phyloP scores from a whole-genome alignment of 2,329 filamentous ascomycete species.

The Alternaria sp. region DNA sequence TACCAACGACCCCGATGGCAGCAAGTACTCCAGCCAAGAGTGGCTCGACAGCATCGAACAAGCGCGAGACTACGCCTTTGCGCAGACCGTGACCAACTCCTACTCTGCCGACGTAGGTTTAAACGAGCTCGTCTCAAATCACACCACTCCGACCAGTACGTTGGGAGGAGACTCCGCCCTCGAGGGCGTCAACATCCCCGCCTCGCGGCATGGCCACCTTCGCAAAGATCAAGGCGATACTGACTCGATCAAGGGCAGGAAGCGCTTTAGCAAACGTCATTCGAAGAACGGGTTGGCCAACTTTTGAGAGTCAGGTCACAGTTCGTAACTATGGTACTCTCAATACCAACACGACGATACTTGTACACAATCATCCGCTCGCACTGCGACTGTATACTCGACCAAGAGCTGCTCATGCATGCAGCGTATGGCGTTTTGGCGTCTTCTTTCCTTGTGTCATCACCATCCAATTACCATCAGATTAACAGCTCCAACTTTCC shows the following conservation, averaged over 20 bases:
- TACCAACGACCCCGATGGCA: conserved; percentile 67
- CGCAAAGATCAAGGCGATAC: conserved; percentile 60
- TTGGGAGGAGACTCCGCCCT: conserved; percentile 64
- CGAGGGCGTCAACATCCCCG: conserved; percentile 61
- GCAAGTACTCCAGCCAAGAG: conserved; percentile 78
- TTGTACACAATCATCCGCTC: background rate
- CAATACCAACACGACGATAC: conserved; percentile 13
- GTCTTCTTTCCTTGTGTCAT: conserved; percentile 11
- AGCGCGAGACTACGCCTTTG: conserved; percentile 82
- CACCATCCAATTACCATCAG: background rate
- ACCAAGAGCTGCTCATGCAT: conserved; percentile 11
- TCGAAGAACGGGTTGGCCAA: conserved; percentile 93
- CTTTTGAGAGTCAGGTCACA: conserved; percentile 64
- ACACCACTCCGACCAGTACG: conserved; percentile 81
- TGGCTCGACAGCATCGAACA: conserved; percentile 91
- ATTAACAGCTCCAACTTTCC: background rate
- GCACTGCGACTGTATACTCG: background rate
- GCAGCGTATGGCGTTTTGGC: conserved; percentile 18
- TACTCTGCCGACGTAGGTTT: conserved; percentile 66
- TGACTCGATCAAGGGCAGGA: conserved; percentile 66
- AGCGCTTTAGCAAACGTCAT: conserved; percentile 87
- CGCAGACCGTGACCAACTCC: conserved; percentile 71
- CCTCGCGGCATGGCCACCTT: conserved; percentile 59
- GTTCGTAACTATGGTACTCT: conserved; percentile 5
- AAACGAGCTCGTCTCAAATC: conserved; percentile 60